These are phyloP conservation scores for Penicillium thymicola DNA, from an alignment of 2,329 filamentous ascomycete species.

Conservation along the genomic window DNA sequence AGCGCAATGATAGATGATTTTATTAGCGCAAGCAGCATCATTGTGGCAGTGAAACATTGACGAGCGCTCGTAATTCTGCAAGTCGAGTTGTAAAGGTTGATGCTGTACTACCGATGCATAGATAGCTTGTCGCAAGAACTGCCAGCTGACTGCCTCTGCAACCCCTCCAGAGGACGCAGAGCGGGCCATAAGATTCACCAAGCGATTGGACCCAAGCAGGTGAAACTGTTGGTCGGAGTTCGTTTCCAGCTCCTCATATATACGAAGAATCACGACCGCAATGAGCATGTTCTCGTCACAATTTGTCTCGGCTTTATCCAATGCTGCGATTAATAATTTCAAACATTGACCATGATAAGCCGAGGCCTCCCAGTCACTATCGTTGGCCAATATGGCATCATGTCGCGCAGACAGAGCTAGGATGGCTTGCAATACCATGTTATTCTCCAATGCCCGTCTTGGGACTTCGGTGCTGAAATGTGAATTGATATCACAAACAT, in stretches of 20 bases:
- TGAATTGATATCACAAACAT: slow-evolving; percentile 34
- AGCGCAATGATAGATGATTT: slow-evolving; percentile 40
- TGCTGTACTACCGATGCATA: slow-evolving; percentile 40
- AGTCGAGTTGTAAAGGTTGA: slow-evolving; percentile 37
- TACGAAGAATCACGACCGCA: slow-evolving; percentile 49
- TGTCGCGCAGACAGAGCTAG: slow-evolving; percentile 48
- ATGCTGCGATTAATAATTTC: slow-evolving; percentile 46
- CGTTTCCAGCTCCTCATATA: slow-evolving; percentile 47
- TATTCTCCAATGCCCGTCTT: slow-evolving; percentile 46
- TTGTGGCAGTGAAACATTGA: slow-evolving; percentile 37
- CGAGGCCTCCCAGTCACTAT: slow-evolving; percentile 43
- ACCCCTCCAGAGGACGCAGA: slow-evolving; percentile 42
- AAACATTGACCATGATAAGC: slow-evolving; percentile 48
- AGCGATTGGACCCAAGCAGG: slow-evolving; percentile 38
- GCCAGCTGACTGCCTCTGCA: slow-evolving; percentile 43
- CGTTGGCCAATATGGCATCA: slow-evolving; percentile 39
- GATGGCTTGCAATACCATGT: slow-evolving; percentile 48
- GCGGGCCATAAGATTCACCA: slow-evolving; percentile 39
- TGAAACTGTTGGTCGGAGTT: slow-evolving; percentile 37
- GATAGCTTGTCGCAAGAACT: slow-evolving; percentile 43
- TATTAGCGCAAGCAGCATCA: slow-evolving; percentile 40
- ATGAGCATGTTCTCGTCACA: slow-evolving; percentile 49
- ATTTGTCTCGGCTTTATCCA: slow-evolving; percentile 42
- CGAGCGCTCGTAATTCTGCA: slow-evolving; percentile 41
- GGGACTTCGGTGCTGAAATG: slow-evolving; percentile 49